A percentile compares a stretch with the other conserved stretches of the same genome.
Conservation (phyloP, 2,329 filamentous ascomycete species). For the Phyllosticta ampelicida region DNA sequence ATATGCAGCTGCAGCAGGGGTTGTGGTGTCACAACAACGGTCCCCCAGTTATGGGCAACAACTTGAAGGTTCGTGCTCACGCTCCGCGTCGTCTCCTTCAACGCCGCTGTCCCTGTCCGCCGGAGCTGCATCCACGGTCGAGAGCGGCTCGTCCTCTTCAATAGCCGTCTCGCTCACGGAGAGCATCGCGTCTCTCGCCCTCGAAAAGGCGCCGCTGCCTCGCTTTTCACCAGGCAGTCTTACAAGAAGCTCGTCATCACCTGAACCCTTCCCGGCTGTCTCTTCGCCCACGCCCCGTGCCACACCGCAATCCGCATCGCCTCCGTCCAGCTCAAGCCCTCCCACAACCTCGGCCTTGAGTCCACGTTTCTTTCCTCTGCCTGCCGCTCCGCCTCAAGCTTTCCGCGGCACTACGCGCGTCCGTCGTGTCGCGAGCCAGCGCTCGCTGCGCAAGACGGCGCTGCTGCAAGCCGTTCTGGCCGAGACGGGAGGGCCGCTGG, state of each 20-base stretch:
- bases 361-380: background rate
- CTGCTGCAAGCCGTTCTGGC: slow-evolving; percentile 8
- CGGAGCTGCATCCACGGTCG: background rate
- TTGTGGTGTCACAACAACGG: background rate
- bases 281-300: background rate
- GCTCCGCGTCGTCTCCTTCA: background rate
- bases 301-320: background rate
- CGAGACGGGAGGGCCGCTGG: slow-evolving; percentile 4
- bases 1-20: slow-evolving; percentile 3
- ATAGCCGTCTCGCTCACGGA: background rate
- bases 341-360: background rate
- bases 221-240: background rate
- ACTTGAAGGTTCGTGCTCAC: background rate
- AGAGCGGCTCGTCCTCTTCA: background rate
- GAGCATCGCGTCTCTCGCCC: background rate
- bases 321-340: background rate
- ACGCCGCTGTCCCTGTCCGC: background rate
- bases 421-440: background rate
- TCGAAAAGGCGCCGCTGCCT: background rate
- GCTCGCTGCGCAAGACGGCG: slow-evolving; percentile 1
- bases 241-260: background rate
- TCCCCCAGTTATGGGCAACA: background rate
- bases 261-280: background rate
- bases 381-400: background rate
- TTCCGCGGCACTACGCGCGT: background rate